Percentiles rank a stretch among this genome's conserved stretches.
Conservation (phyloP, 75 land plant species). For the Pinus tabuliformis region DNA sequence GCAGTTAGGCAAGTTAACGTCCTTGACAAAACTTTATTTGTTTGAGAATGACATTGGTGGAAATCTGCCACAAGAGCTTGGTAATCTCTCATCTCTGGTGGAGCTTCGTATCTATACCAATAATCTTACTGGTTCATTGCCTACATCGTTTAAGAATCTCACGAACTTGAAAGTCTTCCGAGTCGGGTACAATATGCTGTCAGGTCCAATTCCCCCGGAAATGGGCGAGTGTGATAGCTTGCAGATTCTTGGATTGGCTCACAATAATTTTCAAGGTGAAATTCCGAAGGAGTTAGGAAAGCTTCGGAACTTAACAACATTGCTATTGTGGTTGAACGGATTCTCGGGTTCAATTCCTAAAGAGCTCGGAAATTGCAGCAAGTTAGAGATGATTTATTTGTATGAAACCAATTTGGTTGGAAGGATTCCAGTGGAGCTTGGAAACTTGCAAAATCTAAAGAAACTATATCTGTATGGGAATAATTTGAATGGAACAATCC, state of each 20-base stretch:
- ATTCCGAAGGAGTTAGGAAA: conserved; percentile 65
- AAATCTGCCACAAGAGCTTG: conserved; percentile 47
- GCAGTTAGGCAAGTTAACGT: conserved; percentile 22
- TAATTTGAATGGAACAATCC: conserved; percentile 56
- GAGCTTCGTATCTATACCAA: conserved; percentile 38
- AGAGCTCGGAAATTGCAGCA: conserved; percentile 61
- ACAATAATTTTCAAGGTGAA: conserved; percentile 52
- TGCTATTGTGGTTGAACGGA: conserved; percentile 55
- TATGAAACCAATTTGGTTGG: conserved; percentile 63
- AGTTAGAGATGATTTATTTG: conserved; percentile 55
- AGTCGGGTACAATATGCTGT: conserved; percentile 57
- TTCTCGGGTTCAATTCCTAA: conserved; percentile 65
- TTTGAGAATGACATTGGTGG: conserved; percentile 61
- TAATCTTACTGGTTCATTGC: conserved; percentile 60
- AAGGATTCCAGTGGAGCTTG: conserved; percentile 61
- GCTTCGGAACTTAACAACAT: conserved; percentile 43
- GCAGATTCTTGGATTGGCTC: conserved; percentile 55
- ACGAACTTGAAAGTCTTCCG: conserved; percentile 38
- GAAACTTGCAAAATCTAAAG: conserved; percentile 40
- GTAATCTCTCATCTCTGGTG: conserved; percentile 35
- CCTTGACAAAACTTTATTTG: conserved; percentile 44
- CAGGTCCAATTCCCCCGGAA: conserved; percentile 64
- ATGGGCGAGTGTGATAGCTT: conserved; percentile 52
- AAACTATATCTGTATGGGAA: conserved; percentile 52
- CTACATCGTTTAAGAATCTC: conserved; percentile 59